Evolutionary conservation across 169 alveolate species (phyloP).

Genomic region (Plasmodium vinckei): DNA sequence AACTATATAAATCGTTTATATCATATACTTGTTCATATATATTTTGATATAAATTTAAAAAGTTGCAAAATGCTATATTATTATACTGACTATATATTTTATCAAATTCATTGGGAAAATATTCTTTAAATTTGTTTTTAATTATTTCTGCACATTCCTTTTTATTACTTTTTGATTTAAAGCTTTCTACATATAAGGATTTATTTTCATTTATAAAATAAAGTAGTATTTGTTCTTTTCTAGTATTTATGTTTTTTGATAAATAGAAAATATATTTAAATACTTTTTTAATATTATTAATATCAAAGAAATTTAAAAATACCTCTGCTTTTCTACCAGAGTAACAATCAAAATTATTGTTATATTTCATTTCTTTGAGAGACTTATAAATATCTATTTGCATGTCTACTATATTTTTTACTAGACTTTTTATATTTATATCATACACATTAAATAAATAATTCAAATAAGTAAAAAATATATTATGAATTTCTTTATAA

Average conservation of each 20-base stretch:
- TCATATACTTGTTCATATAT: constrained; percentile 69
- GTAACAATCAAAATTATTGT: neutral
- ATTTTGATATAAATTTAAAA: constrained; percentile 56
- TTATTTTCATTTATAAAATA: constrained; percentile 70
- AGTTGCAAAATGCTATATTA: constrained; percentile 59
- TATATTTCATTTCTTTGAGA: constrained; percentile 36
- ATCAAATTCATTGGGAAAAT: constrained; percentile 36
- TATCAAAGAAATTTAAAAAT: constrained; percentile 34
- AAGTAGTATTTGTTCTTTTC: constrained; percentile 69
- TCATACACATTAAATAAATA: constrained; percentile 50
- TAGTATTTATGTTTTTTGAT: constrained; percentile 57
- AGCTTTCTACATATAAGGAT: constrained; percentile 68
- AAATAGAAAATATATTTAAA: constrained; percentile 45
- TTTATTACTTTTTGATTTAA: constrained; percentile 30
- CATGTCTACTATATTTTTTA: constrained; percentile 21
- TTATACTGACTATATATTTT: constrained; percentile 7
- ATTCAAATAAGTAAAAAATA: constrained; percentile 32
- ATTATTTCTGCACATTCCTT: constrained; percentile 48
- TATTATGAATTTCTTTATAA: constrained; percentile 49
- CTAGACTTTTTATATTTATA: constrained; percentile 58
- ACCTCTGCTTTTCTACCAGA: constrained; percentile 15
- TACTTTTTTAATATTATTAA: constrained; percentile 43
- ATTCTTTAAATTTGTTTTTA: constrained; percentile 31
- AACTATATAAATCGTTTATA: constrained; percentile 62
- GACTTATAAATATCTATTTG: constrained; percentile 55